Base-by-base conservation (phyloP, 192 early-diverging fungal species). In the Entomortierella chlamydospora region DNA sequence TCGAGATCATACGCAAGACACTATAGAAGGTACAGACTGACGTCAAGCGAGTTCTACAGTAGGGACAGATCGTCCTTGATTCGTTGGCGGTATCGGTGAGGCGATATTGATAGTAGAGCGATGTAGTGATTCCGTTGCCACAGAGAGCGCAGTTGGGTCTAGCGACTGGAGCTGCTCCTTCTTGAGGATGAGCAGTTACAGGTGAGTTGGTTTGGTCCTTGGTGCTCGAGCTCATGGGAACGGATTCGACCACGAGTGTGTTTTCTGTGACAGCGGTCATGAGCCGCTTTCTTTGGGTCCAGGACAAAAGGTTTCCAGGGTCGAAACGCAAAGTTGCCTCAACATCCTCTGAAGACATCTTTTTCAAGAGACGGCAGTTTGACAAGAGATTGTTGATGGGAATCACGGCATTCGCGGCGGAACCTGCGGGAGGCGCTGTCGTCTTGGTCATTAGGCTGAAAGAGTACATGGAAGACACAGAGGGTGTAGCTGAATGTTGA, bases 21-120 rank as follows among this genome's bases (percentile, higher is more conserved):
- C 81, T 73, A 67, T 82, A 74, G 41, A 74, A 82, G 0, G 72
- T 74, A 25, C 81, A 82, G 8, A 82, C 81, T 13, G 71, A 69
- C 0, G 81, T 74, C 57, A 82, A 29, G 6, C 81, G 81, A 0
- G 69, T 74, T 6, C 81, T 28, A 29, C 81, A 82, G 30, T 70
- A 72, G 0, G 70, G 69, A 61, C 81, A 82, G 18, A 82, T 82
- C 11, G 61, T 74, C 34, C 60, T 56, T 0, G 81, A 74, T 13
- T 82, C 72, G 56, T 56, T 72, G 1, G 71, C 33, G 1, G 59
- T 81, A 22, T 74, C 81, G 4, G 72, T 68, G 33, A 70, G 64
- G 9, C 76, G 81, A 37, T 82, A 82, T n/a, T 70, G 71, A 61
- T 82, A 74, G 0, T 61, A 73, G 12, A 73, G 62, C 2, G 70